A percentile compares a stretch with the other conserved stretches of the same genome.
Conservation (phyloP, 2,329 filamentous ascomycete genomes). For the Hypomyces rosellus region DNA sequence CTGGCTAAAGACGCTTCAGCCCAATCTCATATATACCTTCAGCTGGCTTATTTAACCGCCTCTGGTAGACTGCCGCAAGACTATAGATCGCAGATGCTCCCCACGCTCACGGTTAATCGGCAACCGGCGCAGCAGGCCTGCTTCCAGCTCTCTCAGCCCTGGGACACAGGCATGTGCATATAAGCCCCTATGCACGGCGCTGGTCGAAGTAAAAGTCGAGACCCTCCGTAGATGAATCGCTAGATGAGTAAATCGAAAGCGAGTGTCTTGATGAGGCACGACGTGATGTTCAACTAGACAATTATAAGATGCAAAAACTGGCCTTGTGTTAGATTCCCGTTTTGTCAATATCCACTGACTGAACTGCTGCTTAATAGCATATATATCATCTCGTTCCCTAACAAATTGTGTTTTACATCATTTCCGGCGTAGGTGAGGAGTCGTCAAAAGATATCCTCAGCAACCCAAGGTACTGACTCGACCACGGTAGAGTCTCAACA, state of each 20-base stretch:
- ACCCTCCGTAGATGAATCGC: too few species aligned
- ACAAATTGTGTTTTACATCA: not conserved
- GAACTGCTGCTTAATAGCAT: not conserved
- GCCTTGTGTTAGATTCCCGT: too few species aligned
- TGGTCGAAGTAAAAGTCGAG: too few species aligned
- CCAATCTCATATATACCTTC: not conserved
- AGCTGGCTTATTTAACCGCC: not conserved
- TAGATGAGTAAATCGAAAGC: too few species aligned
- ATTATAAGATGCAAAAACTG: too few species aligned
- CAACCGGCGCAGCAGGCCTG: too few species aligned
- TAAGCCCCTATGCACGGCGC: too few species aligned
- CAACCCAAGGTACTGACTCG: not conserved
- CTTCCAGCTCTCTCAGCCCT: too few species aligned
- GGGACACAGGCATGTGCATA: too few species aligned
- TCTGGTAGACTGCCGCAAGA: not conserved
- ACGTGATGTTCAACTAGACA: too few species aligned
- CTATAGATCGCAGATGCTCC: not conserved
- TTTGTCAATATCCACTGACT: not conserved
- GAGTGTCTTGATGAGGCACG: too few species aligned
- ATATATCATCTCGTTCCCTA: not conserved
- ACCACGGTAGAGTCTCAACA: not conserved
- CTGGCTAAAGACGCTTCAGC: not conserved
- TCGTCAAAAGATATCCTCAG: not conserved
- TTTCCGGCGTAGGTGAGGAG: not conserved
- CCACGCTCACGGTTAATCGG: not conserved